phyloP scores from a whole-genome alignment of 352 stramenopile species.

The Phytophthora fragariaefolia region DNA sequence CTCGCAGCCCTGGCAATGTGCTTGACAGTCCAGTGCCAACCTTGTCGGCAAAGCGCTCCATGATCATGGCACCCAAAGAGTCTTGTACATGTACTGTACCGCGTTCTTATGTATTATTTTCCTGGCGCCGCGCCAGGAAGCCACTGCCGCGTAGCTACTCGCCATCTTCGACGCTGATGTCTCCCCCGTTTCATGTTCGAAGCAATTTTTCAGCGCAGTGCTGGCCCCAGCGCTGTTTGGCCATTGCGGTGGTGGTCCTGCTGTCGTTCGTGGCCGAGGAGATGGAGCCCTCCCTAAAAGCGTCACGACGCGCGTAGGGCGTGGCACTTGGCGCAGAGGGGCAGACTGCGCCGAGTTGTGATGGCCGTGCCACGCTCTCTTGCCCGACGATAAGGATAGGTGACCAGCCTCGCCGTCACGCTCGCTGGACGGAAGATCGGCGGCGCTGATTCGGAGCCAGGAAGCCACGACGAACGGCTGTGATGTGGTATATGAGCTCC shows the following conservation, averaged over 20 bases:
- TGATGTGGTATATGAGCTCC: conserved; percentile 33
- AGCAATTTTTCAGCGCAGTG: background rate
- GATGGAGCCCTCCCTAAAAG: no score
- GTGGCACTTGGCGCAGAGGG: no score
- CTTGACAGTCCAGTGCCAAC: conserved; percentile 15
- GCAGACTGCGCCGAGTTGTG: no score
- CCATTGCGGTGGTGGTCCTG: background rate
- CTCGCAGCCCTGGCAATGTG: conserved; percentile 17
- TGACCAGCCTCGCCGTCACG: conserved; percentile 16
- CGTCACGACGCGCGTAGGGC: no score
- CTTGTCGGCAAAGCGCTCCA: background rate
- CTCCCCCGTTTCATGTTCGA: background rate
- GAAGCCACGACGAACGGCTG: conserved; percentile 5
- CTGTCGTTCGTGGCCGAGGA: background rate
- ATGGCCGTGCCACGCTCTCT: conserved; percentile 23
- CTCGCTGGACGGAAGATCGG: conserved; percentile 15
- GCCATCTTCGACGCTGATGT: background rate
- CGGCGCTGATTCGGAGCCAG: conserved; percentile 16
- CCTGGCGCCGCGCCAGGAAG: background rate
- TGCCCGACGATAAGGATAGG: background rate
- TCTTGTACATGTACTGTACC: no score
- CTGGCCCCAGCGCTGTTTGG: background rate
- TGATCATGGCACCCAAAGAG: background rate
- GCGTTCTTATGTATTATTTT: conserved; percentile 3
- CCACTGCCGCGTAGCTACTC: background rate